phyloP scores from a whole-genome alignment of 805 yeast genomes.

The Wickerhamiella sergipiensis region DNA sequence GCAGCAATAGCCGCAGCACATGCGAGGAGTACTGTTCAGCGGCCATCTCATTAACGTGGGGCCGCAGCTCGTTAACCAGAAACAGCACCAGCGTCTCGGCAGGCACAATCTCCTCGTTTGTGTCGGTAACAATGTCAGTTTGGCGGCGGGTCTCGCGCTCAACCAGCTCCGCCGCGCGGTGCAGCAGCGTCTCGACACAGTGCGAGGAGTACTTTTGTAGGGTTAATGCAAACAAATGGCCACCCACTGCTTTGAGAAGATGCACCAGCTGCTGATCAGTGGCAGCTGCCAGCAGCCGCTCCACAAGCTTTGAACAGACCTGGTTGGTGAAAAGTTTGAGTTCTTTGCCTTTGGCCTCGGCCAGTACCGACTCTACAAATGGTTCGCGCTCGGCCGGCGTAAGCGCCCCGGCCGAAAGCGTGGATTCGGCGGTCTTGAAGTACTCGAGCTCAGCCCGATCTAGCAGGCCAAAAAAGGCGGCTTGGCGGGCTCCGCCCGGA shows the following conservation, averaged over 20 bases:
- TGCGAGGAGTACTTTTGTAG: constrained; percentile 89
- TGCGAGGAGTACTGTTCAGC: constrained; percentile 80
- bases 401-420: constrained; percentile 68
- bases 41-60: constrained; percentile 45
- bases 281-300: constrained; percentile 62
- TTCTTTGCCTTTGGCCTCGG: constrained; percentile 81
- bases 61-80: constrained; percentile 54
- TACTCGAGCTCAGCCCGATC: constrained; percentile 78
- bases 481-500: constrained; percentile 7
- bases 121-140: constrained; percentile 26
- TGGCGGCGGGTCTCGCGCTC: constrained; percentile 41
- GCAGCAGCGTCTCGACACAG: constrained; percentile 74
- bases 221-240: constrained; percentile 63
- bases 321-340: constrained; percentile 86
- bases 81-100: constrained; percentile 54
- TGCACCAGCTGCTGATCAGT: constrained; percentile 50
- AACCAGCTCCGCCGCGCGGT: constrained; percentile 56
- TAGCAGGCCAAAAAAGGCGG: constrained; percentile 71
- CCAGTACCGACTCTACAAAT: constrained; percentile 65
- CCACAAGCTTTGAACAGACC: constrained; percentile 85
- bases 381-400: constrained; percentile 59
- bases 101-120: constrained; percentile 29
- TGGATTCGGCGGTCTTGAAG: constrained; percentile 84
- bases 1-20: constrained; percentile 56
- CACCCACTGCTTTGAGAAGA: constrained; percentile 52